Conservation (phyloP, 2,329 filamentous ascomycete genomes). For the Fusarium begoniae region DNA sequence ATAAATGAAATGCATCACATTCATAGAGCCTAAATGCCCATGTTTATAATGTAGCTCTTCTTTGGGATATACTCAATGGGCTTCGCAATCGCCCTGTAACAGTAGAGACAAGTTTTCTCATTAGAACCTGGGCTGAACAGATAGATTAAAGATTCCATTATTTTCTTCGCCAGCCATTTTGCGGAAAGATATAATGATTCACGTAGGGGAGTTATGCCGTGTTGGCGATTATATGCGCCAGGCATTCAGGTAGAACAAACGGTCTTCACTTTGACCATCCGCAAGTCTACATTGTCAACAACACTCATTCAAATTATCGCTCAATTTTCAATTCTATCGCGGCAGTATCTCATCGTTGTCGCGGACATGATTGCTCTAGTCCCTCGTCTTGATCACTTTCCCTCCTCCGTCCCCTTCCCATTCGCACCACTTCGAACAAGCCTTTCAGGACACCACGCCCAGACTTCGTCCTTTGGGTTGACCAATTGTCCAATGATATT, state of each 20-base stretch:
- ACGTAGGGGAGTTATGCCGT: rapidly evolving
- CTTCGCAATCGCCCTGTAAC: too few relatives aligned
- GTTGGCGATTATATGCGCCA: neutral
- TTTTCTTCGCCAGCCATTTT: rapidly evolving
- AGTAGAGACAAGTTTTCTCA: neutral
- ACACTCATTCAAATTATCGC: rapidly evolving
- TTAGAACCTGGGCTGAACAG: rapidly evolving
- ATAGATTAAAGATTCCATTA: rapidly evolving
- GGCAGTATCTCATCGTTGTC: rapidly evolving
- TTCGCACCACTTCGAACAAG: neutral
- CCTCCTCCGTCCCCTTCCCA: neutral
- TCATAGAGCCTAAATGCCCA: neutral
- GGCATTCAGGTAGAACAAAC: neutral
- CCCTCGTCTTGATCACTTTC: neutral
- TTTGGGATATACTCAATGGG: rapidly evolving
- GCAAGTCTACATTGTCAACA: neutral
- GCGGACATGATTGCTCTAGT: rapidly evolving
- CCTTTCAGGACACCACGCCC: neutral
- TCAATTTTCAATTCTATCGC: rapidly evolving
- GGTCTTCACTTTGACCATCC: neutral
- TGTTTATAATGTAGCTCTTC: neutral
- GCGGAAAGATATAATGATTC: rapidly evolving
- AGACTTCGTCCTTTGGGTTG: neutral
- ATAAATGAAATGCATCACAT: neutral
- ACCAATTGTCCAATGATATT: neutral